Base-by-base conservation (phyloP, 345 rosid genomes). In the Eucalyptus victrix region DNA sequence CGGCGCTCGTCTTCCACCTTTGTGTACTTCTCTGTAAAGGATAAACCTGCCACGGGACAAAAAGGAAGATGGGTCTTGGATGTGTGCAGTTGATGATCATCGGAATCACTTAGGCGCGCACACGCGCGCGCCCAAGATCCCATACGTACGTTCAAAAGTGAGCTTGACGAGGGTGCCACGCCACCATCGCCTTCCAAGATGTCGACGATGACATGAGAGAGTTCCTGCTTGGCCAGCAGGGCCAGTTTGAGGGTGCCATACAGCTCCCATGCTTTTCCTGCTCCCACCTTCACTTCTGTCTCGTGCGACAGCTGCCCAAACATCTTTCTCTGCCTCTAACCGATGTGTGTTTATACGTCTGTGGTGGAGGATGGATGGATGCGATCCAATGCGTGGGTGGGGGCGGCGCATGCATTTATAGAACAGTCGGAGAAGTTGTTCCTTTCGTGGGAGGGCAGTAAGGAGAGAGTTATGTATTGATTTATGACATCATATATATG, bases 151-250 rank as follows among this genome's bases (percentile, higher is more conserved):
- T 88, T 90, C 88, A 15, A 89, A 86, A 17, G 45, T 53, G 67
- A 92, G 69, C 26, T 80, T 40, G 49, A 90, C 30, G 86, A 90
- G 12, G 69, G 92, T 90, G 28, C 90, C 91, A 81, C 87, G 18
- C 89, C 89, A 28, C 90, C 93, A 69, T 92, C 92, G 6, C 93
- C 93, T 69, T 90, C 88, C 40, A 90, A 51, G 42, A 90, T n/a
- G 54, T 89, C 90, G 51, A 56, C 50, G 24, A 34, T 16, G 40
- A 87, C 3, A 6, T 12, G 28, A 56, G 44, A 32, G 4, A 89
- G 19, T 34, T 83, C 60, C 51, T 88, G 13, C 17, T 88, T 88
- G 37, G 87, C 89, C 42, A 89, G 88, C 53, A 58, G 42, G 45
- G 85, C 60, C 26, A 89, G 49, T 30, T 89, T 58, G 28, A 89